Base-by-base conservation (phyloP, 176 grass and related monocot genomes). In the Cenchrus americanus region DNA sequence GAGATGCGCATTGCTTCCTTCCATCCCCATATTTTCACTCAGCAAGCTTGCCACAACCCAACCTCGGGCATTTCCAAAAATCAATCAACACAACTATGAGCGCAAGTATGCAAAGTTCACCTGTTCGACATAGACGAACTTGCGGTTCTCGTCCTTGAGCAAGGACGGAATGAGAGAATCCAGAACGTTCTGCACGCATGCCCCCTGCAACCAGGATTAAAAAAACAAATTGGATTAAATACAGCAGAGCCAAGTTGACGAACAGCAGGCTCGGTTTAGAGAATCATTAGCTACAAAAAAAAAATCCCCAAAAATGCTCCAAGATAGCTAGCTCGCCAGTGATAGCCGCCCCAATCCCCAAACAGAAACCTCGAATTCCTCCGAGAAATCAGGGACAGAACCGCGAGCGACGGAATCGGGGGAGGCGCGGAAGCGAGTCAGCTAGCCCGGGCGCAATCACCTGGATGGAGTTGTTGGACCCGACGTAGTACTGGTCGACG, bases 401-500 rank as follows among this genome's bases (percentile, higher is more conserved):
- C 11, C 19, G 26, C 61, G 19, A 19, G 61, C 62, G 77, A 32
- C 10, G 63, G 32, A 66, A 66, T 66, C 77, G 62, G 77, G 18
- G 60, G 14, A 44, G 27, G 3, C 1, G 26, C 9, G 34, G 34
- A 37, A 37, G 34, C 34, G 34, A 61, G n/a, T 24, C 58, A 24
- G 24, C n/a, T n/a, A n/a, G n/a, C 26, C 24, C 48, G 1, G 24
- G 24, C 70, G 70, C 76, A 92, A 92, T 89, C 42, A 97, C 94
- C 87, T 93, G 92, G 81, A 97, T 92, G 67, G 80, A 73, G 69
- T 91, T 97, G 75, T 97, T 97, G 71, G 94, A 92, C 0, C 94
- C 94, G 32, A 97, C 92, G 65, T 76, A 97, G 88, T 97, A 97
- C 92, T 97, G 94, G 83, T 97, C 94, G 19, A 97, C 47, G 60